Percentiles rank a stretch among this genome's conserved stretches.
These are phyloP conservation scores for Candida hungchunana DNA, from an alignment of 805 yeast genomes.

Conservation along the genomic window DNA sequence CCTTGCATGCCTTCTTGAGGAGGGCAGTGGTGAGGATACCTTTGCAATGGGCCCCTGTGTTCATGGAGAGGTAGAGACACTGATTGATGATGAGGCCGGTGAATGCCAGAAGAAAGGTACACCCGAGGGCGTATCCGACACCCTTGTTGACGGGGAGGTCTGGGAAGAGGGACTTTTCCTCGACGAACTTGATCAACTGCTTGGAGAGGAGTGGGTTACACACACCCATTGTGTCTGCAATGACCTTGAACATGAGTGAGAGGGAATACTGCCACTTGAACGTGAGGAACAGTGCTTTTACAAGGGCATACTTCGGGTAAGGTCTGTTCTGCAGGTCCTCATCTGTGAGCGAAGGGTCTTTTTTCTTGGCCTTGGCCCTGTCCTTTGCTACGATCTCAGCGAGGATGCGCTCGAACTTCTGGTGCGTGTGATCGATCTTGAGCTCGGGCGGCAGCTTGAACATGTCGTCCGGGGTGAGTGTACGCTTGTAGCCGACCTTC, in stretches of 20 bases:
- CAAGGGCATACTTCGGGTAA: conserved; percentile 38
- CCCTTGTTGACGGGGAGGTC: conserved; percentile 41
- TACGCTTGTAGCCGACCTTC: conserved; percentile 66
- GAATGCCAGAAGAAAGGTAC: conserved; percentile 39
- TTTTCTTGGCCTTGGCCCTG: conserved; percentile 27
- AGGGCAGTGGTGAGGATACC: conserved; percentile 63
- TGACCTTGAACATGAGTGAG: conserved; percentile 37
- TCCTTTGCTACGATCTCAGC: conserved; percentile 29
- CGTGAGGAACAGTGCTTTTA: conserved; percentile 45
- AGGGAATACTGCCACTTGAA: conserved; percentile 41
- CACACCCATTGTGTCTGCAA: conserved; percentile 44
- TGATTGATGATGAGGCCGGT: conserved; percentile 44
- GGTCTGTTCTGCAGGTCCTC: conserved; percentile 37
- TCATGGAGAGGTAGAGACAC: conserved; percentile 44
- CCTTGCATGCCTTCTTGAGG: conserved; percentile 56
- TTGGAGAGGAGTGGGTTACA: conserved; percentile 53
- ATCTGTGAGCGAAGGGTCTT: conserved; percentile 34
- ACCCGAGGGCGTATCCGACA: conserved; percentile 57
- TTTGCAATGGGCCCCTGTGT: conserved; percentile 64
- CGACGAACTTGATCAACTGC: conserved; percentile 51
- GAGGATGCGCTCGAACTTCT: conserved; percentile 33
- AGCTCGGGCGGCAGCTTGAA: conserved; percentile 41
- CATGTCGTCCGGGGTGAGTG: conserved; percentile 61
- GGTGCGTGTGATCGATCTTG: conserved; percentile 39
- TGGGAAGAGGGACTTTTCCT: conserved; percentile 36